These are phyloP conservation scores for Hyaloperonospora arabidopsidis DNA, from an alignment of 352 stramenopile genomes.

Conservation along the genomic window DNA sequence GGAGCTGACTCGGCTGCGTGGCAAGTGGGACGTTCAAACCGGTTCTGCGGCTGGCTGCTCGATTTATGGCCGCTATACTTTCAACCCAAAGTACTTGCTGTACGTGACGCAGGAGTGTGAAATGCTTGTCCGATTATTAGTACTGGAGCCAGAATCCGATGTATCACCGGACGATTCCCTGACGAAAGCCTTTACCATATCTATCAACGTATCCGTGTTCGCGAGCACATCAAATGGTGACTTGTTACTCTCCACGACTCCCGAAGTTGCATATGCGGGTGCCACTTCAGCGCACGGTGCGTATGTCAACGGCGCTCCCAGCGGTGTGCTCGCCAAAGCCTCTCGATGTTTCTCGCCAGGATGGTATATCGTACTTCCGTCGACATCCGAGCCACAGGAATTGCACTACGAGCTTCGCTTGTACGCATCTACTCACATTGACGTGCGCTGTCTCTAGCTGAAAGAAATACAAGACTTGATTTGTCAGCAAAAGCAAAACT, in stretches of 20 bases:
- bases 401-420: slow-evolving; percentile 49
- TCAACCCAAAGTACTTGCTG: slow-evolving; percentile 75
- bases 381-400: slow-evolving; percentile 64
- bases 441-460: slow-evolving; percentile 30
- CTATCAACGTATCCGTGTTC: slow-evolving; percentile 72
- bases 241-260: slow-evolving; percentile 55
- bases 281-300: slow-evolving; percentile 47
- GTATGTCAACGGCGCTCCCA: slow-evolving; percentile 50
- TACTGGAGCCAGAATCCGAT: slow-evolving; percentile 17
- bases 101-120: slow-evolving; percentile 42
- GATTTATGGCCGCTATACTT: slow-evolving; percentile 76
- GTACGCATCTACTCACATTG: slow-evolving; percentile 37
- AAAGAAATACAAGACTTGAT: slow-evolving; percentile 2
- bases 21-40: slow-evolving; percentile 42
- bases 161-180: slow-evolving; percentile 8
- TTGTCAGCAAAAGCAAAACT: not conserved
- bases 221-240: slow-evolving; percentile 46
- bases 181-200: slow-evolving; percentile 17
- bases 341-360: slow-evolving; percentile 31
- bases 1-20: slow-evolving; percentile 30
- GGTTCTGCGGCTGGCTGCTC: slow-evolving; percentile 66
- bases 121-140: slow-evolving; percentile 48
- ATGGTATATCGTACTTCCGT: slow-evolving; percentile 70
- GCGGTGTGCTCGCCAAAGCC: slow-evolving; percentile 42
- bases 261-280: slow-evolving; percentile 40